Percentiles rank a stretch among this genome's conserved stretches.
phyloP scores from a whole-genome alignment of 495 filamentous ascomycete species.

The Tuber brumale region DNA sequence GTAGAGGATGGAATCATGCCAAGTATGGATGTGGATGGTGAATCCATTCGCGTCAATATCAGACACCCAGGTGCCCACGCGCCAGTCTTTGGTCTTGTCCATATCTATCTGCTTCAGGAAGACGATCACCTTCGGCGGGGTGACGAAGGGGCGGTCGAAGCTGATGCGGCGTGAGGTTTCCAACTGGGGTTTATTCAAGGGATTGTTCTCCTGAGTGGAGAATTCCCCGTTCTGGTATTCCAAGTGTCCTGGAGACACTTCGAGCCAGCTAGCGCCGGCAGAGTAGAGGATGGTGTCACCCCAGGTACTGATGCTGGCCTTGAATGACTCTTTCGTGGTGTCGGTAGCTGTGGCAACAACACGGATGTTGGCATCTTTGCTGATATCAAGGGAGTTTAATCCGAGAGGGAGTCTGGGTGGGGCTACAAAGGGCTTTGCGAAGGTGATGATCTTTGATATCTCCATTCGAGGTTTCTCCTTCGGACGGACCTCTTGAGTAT shows the following conservation, averaged over 20 bases:
- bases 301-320: slow-evolving; percentile 12
- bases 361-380: background rate
- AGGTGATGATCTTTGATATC: background rate
- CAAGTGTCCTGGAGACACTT: slow-evolving; percentile 9
- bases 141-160: slow-evolving; percentile 8
- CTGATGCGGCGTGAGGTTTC: background rate
- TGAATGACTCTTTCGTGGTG: background rate
- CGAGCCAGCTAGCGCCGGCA: slow-evolving; percentile 21
- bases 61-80: slow-evolving; percentile 11
- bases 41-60: slow-evolving; percentile 16
- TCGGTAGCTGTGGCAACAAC: background rate
- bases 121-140: slow-evolving; percentile 25
- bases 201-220: slow-evolving; percentile 14
- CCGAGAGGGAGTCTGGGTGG: background rate
- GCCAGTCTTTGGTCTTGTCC: slow-evolving; percentile 9
- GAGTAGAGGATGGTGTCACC: background rate
- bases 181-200: background rate
- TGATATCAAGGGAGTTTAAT: background rate
- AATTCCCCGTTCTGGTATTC: slow-evolving; percentile 22
- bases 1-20: background rate
- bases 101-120: slow-evolving; percentile 26
- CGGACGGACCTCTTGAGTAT: slow-evolving; percentile 18
- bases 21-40: slow-evolving; percentile 14
- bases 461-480: background rate
- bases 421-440: background rate